Evolutionary conservation across 768 basidiomycete genomes (phyloP).

Genomic region (Lactarius evosmus): DNA sequence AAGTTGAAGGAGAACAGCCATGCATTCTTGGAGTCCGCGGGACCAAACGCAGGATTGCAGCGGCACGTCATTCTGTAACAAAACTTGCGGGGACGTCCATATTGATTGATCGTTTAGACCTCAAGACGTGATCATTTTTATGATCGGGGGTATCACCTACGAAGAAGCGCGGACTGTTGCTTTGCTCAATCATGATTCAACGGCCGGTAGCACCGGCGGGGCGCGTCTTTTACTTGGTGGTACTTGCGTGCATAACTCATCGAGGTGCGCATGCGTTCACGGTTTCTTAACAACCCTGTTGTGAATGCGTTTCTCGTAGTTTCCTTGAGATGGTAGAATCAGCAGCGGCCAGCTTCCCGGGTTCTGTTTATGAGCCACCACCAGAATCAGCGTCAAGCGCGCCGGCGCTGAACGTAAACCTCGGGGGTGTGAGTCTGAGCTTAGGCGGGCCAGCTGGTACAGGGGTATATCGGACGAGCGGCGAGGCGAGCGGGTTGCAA

Average conservation of each 20-base stretch:
- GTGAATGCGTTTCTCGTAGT: constrained; percentile 38
- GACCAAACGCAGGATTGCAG: constrained; percentile 67
- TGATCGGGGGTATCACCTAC: constrained; percentile 95
- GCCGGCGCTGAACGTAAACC: constrained; percentile 84
- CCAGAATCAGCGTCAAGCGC: constrained; percentile 69
- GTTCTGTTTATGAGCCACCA: constrained; percentile 69
- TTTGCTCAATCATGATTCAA: constrained; percentile 79
- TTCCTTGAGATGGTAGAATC: constrained; percentile 87
- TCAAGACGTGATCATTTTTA: constrained; percentile 94
- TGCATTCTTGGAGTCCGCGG: constrained; percentile 78
- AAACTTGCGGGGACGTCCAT: neutral
- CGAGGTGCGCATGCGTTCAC: constrained; percentile 52
- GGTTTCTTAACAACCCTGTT: neutral
- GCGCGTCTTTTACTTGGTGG: constrained; percentile 86
- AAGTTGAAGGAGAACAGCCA: constrained; percentile 83
- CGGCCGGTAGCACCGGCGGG: constrained; percentile 53
- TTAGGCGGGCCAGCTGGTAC: constrained; percentile 84
- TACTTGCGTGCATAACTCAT: constrained; percentile 93
- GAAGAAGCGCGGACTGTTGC: constrained; percentile 88
- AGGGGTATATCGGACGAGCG: constrained; percentile 81
- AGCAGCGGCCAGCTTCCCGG: constrained; percentile 59
- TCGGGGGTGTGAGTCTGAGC: constrained; percentile 89
- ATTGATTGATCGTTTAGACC: constrained; percentile 49
- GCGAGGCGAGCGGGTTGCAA: constrained; percentile 65
- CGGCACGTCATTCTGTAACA: constrained; percentile 43